Conservation (phyloP, 805 yeast genomes). For the Starmerella potacharoeniae region DNA sequence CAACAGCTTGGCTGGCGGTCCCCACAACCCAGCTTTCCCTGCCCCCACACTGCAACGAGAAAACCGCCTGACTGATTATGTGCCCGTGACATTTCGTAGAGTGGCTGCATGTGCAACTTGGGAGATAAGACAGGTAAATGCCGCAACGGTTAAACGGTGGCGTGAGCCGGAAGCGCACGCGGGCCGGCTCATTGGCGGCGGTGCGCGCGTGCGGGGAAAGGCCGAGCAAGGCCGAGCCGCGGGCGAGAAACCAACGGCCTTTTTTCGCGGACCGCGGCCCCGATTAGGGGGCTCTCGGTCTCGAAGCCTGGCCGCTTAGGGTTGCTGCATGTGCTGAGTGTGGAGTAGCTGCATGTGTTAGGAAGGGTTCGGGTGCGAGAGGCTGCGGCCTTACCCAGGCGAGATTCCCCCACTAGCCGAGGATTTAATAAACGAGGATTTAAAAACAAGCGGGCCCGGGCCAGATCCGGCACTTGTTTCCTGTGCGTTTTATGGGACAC, state of each 20-base stretch:
- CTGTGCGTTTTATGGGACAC: not conserved
- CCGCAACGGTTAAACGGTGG: too few species aligned
- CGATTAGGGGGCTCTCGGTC: not conserved
- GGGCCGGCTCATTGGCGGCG: too few species aligned
- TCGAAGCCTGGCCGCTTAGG: not conserved
- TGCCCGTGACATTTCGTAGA: not conserved
- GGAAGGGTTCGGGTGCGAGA: not conserved
- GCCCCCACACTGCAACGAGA: not conserved
- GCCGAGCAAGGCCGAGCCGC: too few species aligned
- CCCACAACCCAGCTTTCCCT: not conserved
- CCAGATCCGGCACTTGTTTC: too few species aligned
- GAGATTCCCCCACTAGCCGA: constrained; percentile 1
- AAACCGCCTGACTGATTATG: not conserved
- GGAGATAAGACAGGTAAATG: too few species aligned
- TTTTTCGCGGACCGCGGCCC: too few species aligned
- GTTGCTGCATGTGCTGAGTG: not conserved
- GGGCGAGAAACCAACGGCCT: too few species aligned
- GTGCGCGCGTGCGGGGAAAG: too few species aligned
- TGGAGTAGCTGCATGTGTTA: not conserved
- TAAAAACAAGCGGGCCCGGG: not conserved
- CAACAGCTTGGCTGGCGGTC: too few species aligned
- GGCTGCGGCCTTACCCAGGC: not conserved
- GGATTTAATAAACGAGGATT: not conserved
- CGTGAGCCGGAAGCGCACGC: too few species aligned
- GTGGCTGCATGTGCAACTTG: not conserved